phyloP scores from a whole-genome alignment of 2,329 filamentous ascomycete genomes.

The Dryadomyces quercus-mongolicae region DNA sequence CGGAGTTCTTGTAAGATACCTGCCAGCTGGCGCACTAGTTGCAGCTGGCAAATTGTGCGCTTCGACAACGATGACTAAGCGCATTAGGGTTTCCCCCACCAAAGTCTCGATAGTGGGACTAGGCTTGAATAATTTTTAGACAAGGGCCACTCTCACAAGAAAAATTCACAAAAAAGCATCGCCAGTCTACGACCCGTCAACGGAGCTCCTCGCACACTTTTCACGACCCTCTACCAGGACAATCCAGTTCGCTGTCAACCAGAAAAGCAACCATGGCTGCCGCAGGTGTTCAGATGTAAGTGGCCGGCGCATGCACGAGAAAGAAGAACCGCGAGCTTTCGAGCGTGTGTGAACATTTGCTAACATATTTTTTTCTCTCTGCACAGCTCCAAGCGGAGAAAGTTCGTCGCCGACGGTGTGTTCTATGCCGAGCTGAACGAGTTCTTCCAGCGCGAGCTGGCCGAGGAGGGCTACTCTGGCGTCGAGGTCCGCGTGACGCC shows the following conservation, averaged over 20 bases:
- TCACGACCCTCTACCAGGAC: background rate
- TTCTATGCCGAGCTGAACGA: slow-evolving; percentile 99
- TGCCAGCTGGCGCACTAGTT: too few relatives aligned
- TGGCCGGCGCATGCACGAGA: slow-evolving; percentile 9
- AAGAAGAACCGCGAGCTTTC: background rate
- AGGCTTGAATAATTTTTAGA: slow-evolving; percentile 4
- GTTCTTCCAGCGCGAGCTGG: slow-evolving; percentile 99
- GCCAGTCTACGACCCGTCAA: background rate
- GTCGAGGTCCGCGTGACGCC: slow-evolving; percentile 99
- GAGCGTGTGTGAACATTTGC: background rate
- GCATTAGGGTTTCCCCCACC: slow-evolving; percentile 14
- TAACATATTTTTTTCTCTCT: background rate
- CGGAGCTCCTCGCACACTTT: background rate
- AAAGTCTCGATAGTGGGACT: slow-evolving; percentile 6
- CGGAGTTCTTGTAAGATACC: too few relatives aligned
- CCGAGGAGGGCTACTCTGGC: slow-evolving; percentile 99
- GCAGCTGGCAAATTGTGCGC: background rate
- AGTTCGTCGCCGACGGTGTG: slow-evolving; percentile 96
- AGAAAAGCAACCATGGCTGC: slow-evolving; percentile 38
- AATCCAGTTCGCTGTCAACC: background rate
- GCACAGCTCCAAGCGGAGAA: slow-evolving; percentile 76
- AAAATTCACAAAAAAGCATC: background rate
- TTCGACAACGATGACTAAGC: slow-evolving; percentile 7
- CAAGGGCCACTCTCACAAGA: background rate
- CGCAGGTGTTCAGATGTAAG: slow-evolving; percentile 52